These are phyloP conservation scores for Paecilomyces dactylethromorphus DNA, from an alignment of 2,329 filamentous ascomycete species.

Conservation along the genomic window DNA sequence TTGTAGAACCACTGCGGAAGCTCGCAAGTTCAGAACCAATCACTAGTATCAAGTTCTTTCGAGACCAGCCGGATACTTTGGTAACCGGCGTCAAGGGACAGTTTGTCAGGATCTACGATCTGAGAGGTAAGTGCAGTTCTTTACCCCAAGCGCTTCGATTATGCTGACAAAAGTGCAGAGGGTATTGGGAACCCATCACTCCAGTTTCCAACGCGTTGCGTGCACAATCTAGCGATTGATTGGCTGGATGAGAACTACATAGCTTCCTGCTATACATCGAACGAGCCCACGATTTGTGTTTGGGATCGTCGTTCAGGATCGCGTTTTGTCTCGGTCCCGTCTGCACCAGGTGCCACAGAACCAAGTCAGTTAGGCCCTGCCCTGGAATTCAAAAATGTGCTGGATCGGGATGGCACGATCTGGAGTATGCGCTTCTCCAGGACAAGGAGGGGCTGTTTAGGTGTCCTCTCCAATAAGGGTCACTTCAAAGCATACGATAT, in stretches of 20 bases:
- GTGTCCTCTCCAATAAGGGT: constrained; percentile 53
- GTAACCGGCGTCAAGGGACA: constrained; percentile 56
- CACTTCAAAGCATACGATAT: constrained; percentile 53
- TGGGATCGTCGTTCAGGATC: constrained; percentile 54
- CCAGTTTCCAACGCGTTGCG: constrained; percentile 51
- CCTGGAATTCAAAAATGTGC: constrained; percentile 51
- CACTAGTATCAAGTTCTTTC: constrained; percentile 59
- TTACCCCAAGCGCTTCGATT: not conserved
- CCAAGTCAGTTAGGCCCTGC: constrained; percentile 41
- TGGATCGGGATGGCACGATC: constrained; percentile 48
- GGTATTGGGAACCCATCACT: constrained; percentile 34
- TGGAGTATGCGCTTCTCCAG: constrained; percentile 59
- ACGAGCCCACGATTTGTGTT: constrained; percentile 53
- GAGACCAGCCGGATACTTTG: constrained; percentile 53
- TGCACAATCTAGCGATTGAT: constrained; percentile 59
- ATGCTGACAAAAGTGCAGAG: constrained; percentile 15
- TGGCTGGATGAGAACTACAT: constrained; percentile 60
- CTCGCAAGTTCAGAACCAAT: constrained; percentile 57
- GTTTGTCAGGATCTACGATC: constrained; percentile 56
- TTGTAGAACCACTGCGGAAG: constrained; percentile 49
- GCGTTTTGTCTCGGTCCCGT: constrained; percentile 28
- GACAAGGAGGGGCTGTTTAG: constrained; percentile 51
- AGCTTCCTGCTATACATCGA: constrained; percentile 49
- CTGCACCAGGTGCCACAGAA: constrained; percentile 24
- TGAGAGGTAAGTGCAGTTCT: constrained; percentile 44